These are phyloP conservation scores for Cephaloascus albidus DNA, from an alignment of 805 yeast genomes.

Conservation along the genomic window DNA sequence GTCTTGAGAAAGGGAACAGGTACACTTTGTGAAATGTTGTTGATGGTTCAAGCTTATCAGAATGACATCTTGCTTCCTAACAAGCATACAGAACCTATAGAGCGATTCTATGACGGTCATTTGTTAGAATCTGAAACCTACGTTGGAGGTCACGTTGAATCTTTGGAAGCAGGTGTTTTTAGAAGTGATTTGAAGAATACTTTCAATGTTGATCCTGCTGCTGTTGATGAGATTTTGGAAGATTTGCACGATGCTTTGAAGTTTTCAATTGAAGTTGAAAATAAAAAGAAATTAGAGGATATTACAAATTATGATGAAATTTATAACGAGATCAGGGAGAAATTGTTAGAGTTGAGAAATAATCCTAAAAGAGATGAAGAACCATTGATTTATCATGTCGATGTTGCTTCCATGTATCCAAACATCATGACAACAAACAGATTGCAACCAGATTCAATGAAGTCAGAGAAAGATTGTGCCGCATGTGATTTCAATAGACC, in stretches of 20 bases:
- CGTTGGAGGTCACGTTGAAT: conserved; percentile 98
- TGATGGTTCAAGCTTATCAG: conserved; percentile 92
- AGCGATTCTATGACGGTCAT: conserved; percentile 91
- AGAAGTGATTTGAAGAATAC: conserved; percentile 74
- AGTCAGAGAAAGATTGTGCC: conserved; percentile 90
- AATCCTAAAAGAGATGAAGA: conserved; percentile 61
- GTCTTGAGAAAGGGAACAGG: conserved; percentile 96
- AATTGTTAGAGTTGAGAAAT: conserved; percentile 48
- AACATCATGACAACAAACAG: conserved; percentile 97
- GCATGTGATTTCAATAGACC: conserved; percentile 96
- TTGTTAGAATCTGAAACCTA: conserved; percentile 90
- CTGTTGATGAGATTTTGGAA: conserved; percentile 66
- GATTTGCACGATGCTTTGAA: conserved; percentile 71
- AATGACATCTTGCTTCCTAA: conserved; percentile 76
- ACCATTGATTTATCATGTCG: conserved; percentile 93
- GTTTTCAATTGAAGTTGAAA: conserved; percentile 81
- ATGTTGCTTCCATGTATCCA: conserved; percentile 99
- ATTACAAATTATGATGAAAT: conserved; percentile 77
- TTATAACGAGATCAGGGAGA: conserved; percentile 41
- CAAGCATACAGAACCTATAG: conserved; percentile 90
- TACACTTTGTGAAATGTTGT: conserved; percentile 93
- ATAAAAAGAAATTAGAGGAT: conserved; percentile 60
- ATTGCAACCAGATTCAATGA: conserved; percentile 96
- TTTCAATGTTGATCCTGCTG: conserved; percentile 73
- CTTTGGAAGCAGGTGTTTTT: conserved; percentile 96